These are phyloP conservation scores for Bolboschoenus planiculmis DNA, from an alignment of 176 grass and related monocot species.

Conservation along the genomic window DNA sequence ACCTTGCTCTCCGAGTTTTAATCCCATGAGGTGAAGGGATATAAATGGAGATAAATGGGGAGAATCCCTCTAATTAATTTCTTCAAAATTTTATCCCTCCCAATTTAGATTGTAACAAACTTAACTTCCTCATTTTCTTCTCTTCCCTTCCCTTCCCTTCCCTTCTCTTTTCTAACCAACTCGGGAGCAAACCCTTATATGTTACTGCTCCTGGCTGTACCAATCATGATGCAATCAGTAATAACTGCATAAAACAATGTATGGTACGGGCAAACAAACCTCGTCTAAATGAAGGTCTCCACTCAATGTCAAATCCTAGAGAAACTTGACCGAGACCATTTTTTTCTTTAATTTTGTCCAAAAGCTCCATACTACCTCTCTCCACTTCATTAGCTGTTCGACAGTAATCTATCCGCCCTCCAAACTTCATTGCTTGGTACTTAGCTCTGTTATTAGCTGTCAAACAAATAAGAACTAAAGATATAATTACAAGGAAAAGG, in stretches of 20 bases:
- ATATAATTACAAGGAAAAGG: not conserved
- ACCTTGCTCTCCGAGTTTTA: not conserved
- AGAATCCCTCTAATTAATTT: too few relatives aligned
- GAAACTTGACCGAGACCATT: conserved; percentile 39
- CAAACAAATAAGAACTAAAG: not conserved
- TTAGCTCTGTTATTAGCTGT: conserved; percentile 37
- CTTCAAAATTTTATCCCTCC: not conserved
- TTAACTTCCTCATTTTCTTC: not conserved
- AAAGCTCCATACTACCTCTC: conserved; percentile 46
- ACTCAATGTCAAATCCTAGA: conserved; percentile 89
- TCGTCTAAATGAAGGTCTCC: conserved; percentile 60
- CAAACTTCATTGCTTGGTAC: conserved; percentile 47
- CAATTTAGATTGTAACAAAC: not conserved
- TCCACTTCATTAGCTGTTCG: conserved; percentile 56
- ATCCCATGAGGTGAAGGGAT: too few relatives aligned
- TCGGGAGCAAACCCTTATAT: too few relatives aligned
- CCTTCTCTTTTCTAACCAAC: not conserved
- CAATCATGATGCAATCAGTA: not conserved
- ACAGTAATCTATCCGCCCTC: conserved; percentile 55
- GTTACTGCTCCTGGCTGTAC: not conserved
- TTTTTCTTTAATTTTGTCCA: conserved; percentile 36
- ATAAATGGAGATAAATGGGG: too few relatives aligned
- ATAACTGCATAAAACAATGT: not conserved
- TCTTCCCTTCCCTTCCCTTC: not conserved
- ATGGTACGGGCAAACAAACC: conserved; percentile 39